These are phyloP conservation scores for Lactarius indigo DNA, from an alignment of 768 basidiomycete species.

Conservation along the genomic window DNA sequence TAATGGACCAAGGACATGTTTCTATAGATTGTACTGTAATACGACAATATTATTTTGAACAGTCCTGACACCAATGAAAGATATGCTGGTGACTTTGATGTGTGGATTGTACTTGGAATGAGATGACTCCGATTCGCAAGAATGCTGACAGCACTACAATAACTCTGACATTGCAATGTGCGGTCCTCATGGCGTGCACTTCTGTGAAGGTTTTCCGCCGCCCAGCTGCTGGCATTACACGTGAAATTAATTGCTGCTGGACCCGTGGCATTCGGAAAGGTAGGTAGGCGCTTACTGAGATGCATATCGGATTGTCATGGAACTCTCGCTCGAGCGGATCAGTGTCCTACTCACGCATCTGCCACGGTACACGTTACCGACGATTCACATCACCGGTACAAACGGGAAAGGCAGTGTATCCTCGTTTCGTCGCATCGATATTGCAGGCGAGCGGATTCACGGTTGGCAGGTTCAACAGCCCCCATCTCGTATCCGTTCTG, in stretches of 20 bases:
- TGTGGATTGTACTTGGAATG: background rate
- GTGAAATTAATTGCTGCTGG: background rate
- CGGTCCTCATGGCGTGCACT: background rate
- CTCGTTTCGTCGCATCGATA: constrained; percentile 77
- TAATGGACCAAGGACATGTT: constrained; percentile 8
- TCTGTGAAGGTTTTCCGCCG: background rate
- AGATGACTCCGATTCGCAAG: background rate
- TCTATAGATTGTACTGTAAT: constrained; percentile 17
- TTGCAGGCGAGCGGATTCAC: constrained; percentile 52
- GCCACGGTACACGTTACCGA: constrained; percentile 67
- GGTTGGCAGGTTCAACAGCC: constrained; percentile 87
- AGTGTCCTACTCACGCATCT: constrained; percentile 49
- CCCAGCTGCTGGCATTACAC: background rate
- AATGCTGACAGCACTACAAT: background rate
- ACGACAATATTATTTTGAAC: constrained; percentile 26
- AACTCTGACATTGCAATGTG: background rate
- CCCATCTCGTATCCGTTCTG: constrained; percentile 74
- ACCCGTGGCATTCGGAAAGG: background rate
- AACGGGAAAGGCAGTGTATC: constrained; percentile 97
- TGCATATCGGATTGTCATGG: constrained; percentile 33
- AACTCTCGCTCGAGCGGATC: constrained; percentile 63
- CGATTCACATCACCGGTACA: constrained; percentile 89
- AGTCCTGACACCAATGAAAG: background rate
- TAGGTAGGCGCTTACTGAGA: no score
- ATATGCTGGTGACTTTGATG: background rate